Evolutionary conservation across 805 yeast species (phyloP).

Genomic region (Saccharomycopsis vini): DNA sequence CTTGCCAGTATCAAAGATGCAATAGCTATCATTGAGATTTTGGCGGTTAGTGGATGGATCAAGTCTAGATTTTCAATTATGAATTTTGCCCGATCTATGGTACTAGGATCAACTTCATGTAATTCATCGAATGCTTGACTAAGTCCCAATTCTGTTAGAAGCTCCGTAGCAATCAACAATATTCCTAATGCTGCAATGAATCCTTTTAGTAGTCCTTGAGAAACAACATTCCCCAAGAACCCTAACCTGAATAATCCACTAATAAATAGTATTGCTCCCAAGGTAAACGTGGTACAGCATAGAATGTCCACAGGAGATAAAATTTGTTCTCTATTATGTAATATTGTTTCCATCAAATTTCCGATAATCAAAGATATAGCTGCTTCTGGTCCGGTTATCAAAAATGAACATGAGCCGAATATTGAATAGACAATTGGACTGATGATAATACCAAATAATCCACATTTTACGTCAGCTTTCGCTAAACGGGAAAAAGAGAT

Average conservation of each 20-base stretch:
- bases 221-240: constrained; percentile 69
- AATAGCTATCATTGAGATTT: constrained; percentile 49
- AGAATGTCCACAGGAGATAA: constrained; percentile 49
- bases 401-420: constrained; percentile 76
- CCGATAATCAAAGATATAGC: constrained; percentile 80
- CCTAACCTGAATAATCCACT: constrained; percentile 79
- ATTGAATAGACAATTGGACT: constrained; percentile 70
- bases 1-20: constrained; percentile 34
- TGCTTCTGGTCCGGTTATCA: constrained; percentile 89
- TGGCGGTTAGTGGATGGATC: constrained; percentile 48
- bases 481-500: constrained; percentile 52
- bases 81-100: constrained; percentile 49
- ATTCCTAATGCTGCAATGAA: constrained; percentile 83
- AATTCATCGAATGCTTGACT: constrained; percentile 45
- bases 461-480: constrained; percentile 70
- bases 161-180: constrained; percentile 71
- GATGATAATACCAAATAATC: constrained; percentile 64
- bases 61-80: constrained; percentile 37
- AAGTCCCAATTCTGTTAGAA: constrained; percentile 65
- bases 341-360: constrained; percentile 36
- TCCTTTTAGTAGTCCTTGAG: constrained; percentile 70
- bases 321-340: constrained; percentile 31
- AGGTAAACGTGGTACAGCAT: constrained; percentile 49
- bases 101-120: constrained; percentile 7
- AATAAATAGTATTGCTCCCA: constrained; percentile 59